Evolutionary conservation across 2,329 filamentous ascomycete species (phyloP).

Genomic region (Neospermospora avenae): DNA sequence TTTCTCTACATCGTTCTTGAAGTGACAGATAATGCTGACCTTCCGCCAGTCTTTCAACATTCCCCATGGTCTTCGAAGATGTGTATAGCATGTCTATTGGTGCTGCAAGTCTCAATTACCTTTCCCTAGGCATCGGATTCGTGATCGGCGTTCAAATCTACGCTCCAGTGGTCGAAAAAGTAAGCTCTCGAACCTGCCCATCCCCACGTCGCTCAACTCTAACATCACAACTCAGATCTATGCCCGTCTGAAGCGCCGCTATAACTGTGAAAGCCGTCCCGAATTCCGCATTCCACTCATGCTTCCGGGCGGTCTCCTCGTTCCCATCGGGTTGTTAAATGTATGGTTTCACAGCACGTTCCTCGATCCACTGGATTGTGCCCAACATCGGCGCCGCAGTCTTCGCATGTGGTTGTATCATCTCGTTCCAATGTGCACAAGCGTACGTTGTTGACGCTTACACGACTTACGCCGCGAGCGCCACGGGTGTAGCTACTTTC

Average conservation of each 20-base stretch:
- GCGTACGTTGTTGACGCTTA: slow-evolving; percentile 52
- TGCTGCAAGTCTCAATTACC: slow-evolving; percentile 52
- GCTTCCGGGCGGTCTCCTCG: slow-evolving; percentile 47
- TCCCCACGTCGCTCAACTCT: slow-evolving; percentile 52
- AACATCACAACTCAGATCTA: slow-evolving; percentile 36
- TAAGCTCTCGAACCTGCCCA: slow-evolving; percentile 39
- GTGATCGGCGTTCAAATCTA: slow-evolving; percentile 35
- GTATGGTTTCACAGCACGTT: slow-evolving; percentile 55
- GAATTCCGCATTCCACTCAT: slow-evolving; percentile 62
- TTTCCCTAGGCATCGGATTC: slow-evolving; percentile 45
- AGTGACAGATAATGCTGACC: neutral
- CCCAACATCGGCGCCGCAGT: slow-evolving; percentile 52
- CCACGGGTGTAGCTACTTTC: slow-evolving; percentile 36
- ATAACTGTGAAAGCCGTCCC: slow-evolving; percentile 37
- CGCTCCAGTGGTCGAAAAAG: slow-evolving; percentile 30
- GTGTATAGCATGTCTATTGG: slow-evolving; percentile 53
- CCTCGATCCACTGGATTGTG: slow-evolving; percentile 50
- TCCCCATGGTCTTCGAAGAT: slow-evolving; percentile 52
- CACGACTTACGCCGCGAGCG: slow-evolving; percentile 32
- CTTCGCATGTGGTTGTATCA: slow-evolving; percentile 45
- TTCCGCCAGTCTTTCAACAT: slow-evolving; percentile 47
- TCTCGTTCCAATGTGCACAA: slow-evolving; percentile 28
- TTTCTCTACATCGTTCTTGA: neutral
- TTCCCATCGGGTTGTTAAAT: slow-evolving; percentile 54
- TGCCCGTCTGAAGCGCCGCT: slow-evolving; percentile 15